Percentiles rank a stretch among this genome's conserved stretches.
Evolutionary conservation across 164 flowering plant species (phyloP).

Genomic region (Annona cherimola): DNA sequence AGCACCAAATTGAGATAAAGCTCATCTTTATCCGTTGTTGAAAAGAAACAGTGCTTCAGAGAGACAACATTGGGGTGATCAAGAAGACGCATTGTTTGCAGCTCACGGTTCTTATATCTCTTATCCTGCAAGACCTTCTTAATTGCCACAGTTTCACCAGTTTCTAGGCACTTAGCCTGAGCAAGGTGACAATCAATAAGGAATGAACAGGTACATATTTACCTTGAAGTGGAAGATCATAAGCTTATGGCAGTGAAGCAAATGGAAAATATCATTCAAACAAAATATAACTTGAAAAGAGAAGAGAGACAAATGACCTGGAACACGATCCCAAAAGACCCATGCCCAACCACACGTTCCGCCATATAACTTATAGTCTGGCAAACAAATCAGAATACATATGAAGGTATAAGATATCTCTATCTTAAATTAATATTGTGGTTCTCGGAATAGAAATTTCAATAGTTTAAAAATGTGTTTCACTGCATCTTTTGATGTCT

Average conservation of each 20-base stretch:
- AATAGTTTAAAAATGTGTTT: neutral
- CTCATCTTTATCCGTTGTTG: constrained; percentile 73
- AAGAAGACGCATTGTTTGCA: constrained; percentile 77
- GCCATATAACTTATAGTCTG: constrained; percentile 83
- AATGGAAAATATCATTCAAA: neutral
- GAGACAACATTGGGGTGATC: constrained; percentile 75
- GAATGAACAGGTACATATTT: neutral
- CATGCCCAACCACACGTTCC: constrained; percentile 71
- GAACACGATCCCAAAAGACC: constrained; percentile 73
- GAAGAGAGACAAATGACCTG: constrained; percentile 36
- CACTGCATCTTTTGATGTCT: too few species aligned
- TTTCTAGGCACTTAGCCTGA: constrained; percentile 71
- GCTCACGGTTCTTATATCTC: constrained; percentile 73
- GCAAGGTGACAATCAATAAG: constrained; percentile 5
- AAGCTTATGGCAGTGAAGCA: neutral
- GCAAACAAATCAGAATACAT: neutral
- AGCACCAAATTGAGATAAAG: constrained; percentile 75
- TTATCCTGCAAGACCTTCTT: constrained; percentile 74
- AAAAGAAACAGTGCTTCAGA: constrained; percentile 72
- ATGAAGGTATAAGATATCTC: neutral
- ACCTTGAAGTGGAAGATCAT: neutral
- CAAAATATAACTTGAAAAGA: neutral
- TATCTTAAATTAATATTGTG: neutral
- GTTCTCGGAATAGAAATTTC: neutral
- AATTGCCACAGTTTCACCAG: constrained; percentile 72